phyloP scores from a whole-genome alignment of 2,329 filamentous ascomycete genomes.

The Tolypocladium cylindrosporum region DNA sequence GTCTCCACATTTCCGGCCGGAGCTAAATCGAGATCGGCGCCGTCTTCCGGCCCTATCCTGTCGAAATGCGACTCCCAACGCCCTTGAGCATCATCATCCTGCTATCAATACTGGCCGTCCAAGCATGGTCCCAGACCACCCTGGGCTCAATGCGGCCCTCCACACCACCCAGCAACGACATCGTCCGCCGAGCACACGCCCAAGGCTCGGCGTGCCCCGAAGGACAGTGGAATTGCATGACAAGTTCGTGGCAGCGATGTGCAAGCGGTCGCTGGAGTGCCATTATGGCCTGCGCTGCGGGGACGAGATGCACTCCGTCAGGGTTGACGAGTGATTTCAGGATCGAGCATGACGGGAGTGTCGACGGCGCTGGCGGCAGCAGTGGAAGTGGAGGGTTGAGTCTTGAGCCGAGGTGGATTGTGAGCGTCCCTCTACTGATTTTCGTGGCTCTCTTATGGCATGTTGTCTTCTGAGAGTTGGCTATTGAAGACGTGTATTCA shows the following conservation, averaged over 20 bases:
- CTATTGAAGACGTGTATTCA: neutral
- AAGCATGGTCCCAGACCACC: neutral
- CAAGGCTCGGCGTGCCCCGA: conserved; percentile 33
- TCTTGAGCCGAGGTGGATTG: neutral
- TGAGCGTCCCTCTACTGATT: neutral
- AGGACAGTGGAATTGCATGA: conserved; percentile 47
- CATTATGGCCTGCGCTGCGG: conserved; percentile 30
- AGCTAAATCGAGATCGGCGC: neutral
- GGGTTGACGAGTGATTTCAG: conserved; percentile 31
- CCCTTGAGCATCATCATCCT: neutral
- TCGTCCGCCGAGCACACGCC: conserved; percentile 15
- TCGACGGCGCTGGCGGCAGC: conserved; percentile 1
- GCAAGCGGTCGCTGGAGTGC: conserved; percentile 35
- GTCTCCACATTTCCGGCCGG: neutral
- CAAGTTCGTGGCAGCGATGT: conserved; percentile 38
- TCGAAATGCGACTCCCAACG: neutral
- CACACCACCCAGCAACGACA: neutral
- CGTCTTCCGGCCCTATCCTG: neutral
- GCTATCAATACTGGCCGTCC: neutral
- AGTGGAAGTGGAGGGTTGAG: neutral
- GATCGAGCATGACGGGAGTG: conserved; percentile 19
- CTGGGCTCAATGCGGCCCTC: neutral
- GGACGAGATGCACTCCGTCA: conserved; percentile 33
- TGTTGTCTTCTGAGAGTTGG: neutral
- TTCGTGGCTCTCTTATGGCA: neutral